Conservation (phyloP, 1,284 basidiomycete genomes). For the Ustilago xerochloae region DNA sequence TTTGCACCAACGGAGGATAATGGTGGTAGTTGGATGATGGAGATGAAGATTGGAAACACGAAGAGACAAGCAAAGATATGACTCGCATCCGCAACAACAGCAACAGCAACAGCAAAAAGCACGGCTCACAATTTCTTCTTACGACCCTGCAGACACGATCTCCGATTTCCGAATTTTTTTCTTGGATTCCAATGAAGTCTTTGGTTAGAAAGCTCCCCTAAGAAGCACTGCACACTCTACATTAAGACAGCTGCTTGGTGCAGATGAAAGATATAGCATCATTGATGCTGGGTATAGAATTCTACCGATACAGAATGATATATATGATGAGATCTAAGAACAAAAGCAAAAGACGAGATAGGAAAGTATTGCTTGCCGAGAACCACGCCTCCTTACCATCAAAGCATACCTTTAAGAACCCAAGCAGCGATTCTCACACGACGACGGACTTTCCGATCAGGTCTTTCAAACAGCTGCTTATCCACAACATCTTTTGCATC, state of each 20-base stretch:
- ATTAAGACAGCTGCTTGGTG: background rate
- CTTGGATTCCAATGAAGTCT: too few species aligned
- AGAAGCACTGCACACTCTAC: too few species aligned
- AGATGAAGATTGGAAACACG: conserved; percentile 1
- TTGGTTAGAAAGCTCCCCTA: too few species aligned
- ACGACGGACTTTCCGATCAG: conserved; percentile 77
- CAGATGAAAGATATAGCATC: background rate
- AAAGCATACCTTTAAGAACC: conserved; percentile 61
- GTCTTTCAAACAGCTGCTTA: conserved; percentile 69
- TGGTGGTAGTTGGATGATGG: too few species aligned
- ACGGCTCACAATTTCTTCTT: conserved; percentile 16
- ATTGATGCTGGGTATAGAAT: conserved; percentile 13
- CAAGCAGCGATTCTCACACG: conserved; percentile 68
- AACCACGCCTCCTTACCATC: too few species aligned
- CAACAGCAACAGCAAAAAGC: too few species aligned
- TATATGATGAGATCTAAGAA: background rate
- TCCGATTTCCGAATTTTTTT: conserved; percentile 16
- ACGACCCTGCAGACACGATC: conserved; percentile 7
- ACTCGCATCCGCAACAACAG: conserved; percentile 15
- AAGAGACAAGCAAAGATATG: conserved; percentile 3
- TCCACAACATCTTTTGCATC: conserved; percentile 70
- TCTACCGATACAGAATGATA: background rate
- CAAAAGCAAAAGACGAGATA: background rate
- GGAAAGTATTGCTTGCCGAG: too few species aligned
- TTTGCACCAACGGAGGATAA: too few species aligned